These are phyloP conservation scores for Rhizophora mangle DNA, from an alignment of 345 rosid species.

Conservation along the genomic window DNA sequence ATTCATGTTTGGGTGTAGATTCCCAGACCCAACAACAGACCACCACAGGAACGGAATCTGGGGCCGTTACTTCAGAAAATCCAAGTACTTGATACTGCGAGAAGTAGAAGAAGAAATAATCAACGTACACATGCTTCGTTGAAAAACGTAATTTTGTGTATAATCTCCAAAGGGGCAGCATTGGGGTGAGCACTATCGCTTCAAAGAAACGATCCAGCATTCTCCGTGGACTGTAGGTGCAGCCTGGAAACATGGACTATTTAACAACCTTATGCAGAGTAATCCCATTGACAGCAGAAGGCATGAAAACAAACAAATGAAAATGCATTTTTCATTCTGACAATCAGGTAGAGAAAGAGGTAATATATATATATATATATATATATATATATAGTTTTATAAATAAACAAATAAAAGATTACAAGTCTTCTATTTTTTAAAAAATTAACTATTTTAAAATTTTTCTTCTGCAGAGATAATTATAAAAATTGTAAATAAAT, in stretches of 20 bases:
- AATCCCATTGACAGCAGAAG: background rate
- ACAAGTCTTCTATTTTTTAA: no score
- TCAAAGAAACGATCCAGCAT: slow-evolving; percentile 9
- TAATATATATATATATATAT: no score
- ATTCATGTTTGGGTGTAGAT: slow-evolving; percentile 33
- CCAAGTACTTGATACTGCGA: slow-evolving; percentile 32
- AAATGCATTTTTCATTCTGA: no score
- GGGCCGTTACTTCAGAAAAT: slow-evolving; percentile 37
- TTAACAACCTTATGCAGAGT: slow-evolving; percentile 20
- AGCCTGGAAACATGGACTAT: slow-evolving; percentile 21
- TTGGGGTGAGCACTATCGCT: background rate
- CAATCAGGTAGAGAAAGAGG: no score
- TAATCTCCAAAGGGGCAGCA: slow-evolving; percentile 38
- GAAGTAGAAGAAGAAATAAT: slow-evolving; percentile 15
- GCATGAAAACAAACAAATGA: slow-evolving; percentile 1
- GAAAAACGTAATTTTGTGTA: slow-evolving; percentile 32
- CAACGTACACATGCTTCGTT: slow-evolving; percentile 3
- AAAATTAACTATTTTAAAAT: no score
- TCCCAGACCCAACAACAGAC: slow-evolving; percentile 44
- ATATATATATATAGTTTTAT: no score
- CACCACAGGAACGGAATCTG: slow-evolving; percentile 41
- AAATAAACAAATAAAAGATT: no score
- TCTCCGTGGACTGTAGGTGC: slow-evolving; percentile 6
- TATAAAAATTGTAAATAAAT: no score
- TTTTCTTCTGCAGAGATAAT: no score